Evolutionary conservation across 352 stramenopile genomes (phyloP).

Genomic region (Pythium insidiosum): DNA sequence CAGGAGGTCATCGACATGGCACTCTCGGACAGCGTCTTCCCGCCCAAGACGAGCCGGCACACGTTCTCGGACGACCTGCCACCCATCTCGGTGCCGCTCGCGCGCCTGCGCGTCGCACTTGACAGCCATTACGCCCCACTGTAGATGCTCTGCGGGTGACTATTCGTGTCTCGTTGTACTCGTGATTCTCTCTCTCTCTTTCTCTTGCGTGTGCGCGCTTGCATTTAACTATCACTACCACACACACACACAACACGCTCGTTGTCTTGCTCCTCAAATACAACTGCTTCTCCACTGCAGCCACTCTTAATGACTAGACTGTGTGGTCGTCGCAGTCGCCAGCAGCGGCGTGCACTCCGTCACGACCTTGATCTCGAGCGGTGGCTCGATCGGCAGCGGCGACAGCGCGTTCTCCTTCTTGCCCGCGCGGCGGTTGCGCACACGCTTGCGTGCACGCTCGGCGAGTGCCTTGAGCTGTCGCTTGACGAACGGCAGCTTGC

Average conservation of each 20-base stretch:
- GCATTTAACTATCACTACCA: neutral
- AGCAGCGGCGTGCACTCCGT: conserved; percentile 41
- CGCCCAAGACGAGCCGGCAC: conserved; percentile 82
- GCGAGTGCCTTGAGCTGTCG: conserved; percentile 40
- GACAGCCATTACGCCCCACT: too few relatives aligned
- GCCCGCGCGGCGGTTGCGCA: conserved; percentile 35
- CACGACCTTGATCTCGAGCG: conserved; percentile 41
- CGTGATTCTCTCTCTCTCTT: neutral
- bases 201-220: neutral
- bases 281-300: too few relatives aligned
- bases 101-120: conserved; percentile 42
- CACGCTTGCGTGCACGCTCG: conserved; percentile 35
- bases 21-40: conserved; percentile 75
- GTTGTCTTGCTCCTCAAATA: too few relatives aligned
- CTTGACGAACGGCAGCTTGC: conserved; percentile 9
- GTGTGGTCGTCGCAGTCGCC: neutral
- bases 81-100: conserved; percentile 72
- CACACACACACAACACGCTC: too few relatives aligned
- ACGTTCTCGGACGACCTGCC: conserved; percentile 79
- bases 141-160: too few relatives aligned
- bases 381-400: conserved; percentile 17
- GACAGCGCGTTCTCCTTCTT: conserved; percentile 10
- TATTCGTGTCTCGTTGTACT: too few relatives aligned
- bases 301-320: too few relatives aligned
- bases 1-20: conserved; percentile 79